Evolutionary conservation across 2,329 filamentous ascomycete genomes (phyloP), one percentile per base, ranked within the genome.

Genomic region (Trichophyton simii): DNA sequence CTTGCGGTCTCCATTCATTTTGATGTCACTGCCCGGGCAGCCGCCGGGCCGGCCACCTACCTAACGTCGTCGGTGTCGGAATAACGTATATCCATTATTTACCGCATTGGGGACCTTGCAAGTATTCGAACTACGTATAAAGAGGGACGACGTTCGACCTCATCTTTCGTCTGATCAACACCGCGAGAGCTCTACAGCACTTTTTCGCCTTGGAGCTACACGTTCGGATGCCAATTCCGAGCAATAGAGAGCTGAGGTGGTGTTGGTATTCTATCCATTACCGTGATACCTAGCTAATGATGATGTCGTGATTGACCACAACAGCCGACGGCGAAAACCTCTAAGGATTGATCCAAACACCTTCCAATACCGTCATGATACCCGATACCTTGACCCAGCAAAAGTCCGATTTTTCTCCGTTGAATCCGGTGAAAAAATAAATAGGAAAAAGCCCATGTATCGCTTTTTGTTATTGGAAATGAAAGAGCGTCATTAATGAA

Each of bases 381-480:
- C n/a, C 50, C 52, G 28, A 34, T 55, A 58, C 42, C 38, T 28
- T 58, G 57, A 44, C 44, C 57, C 57, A 44, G 57, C 18, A 58
- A 42, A 38, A 38, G 36, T 20, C 41, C 41, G 25, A 42, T 25
- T 46, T 58, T 58, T 38, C 55, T 7, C 34, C 34, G 25, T 55
- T 55, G 25, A 55, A 55, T 36, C 8, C 38, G 34, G 28, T 28
- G 15, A 55, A 36, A 31, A 38, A 55, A 9, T 3, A 7, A 34
- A 18, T 54, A 55, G 28, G 18, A 55, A 58, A 41, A 58, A 44
- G 18, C 8, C 9, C 46, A 55, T 36, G 13, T 57, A 28, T 9
- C 36, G 18, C 55, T n/a, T 41, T 41, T 58, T 42, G 13, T 7
- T 11, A n/a, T 58, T 7, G 18, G 50, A 54, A 54, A 13, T 25